A percentile compares a stretch with the other conserved stretches of the same genome.
Evolutionary conservation across 768 basidiomycete genomes (phyloP).

Genomic region (Suillus subalutaceus): DNA sequence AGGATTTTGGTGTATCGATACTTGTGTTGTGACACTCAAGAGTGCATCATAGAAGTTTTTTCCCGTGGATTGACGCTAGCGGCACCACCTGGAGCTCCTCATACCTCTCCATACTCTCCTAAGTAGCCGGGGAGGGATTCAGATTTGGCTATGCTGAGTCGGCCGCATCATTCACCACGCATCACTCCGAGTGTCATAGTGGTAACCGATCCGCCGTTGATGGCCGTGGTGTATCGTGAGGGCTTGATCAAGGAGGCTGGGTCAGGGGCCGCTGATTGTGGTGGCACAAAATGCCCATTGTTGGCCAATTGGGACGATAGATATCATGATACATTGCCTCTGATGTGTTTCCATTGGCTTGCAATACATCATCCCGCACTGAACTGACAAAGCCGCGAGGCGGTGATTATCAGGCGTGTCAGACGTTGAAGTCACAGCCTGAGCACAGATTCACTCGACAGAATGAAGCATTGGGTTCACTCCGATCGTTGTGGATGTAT

Average conservation of each 20-base stretch:
- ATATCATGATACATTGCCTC: not conserved
- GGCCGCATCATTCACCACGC: not conserved
- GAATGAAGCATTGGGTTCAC: not conserved
- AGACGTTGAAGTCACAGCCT: not conserved
- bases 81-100: not conserved
- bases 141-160: not conserved
- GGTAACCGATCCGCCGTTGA: not conserved
- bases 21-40: not conserved
- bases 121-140: not conserved
- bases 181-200: not conserved
- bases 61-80: not conserved
- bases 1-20: not conserved
- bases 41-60: not conserved
- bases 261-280: not conserved
- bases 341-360: no score
- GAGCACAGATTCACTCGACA: not conserved
- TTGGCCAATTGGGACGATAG: not conserved
- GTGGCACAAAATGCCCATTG: not conserved
- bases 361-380: no score
- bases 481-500: no score
- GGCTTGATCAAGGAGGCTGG: not conserved
- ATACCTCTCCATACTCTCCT: no score
- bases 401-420: no score
- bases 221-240: not conserved
- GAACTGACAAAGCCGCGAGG: no score